Evolutionary conservation across 2,329 filamentous ascomycete species (phyloP), one percentile per base, ranked within the genome.

Genomic region (Dichotomopilus funicola): DNA sequence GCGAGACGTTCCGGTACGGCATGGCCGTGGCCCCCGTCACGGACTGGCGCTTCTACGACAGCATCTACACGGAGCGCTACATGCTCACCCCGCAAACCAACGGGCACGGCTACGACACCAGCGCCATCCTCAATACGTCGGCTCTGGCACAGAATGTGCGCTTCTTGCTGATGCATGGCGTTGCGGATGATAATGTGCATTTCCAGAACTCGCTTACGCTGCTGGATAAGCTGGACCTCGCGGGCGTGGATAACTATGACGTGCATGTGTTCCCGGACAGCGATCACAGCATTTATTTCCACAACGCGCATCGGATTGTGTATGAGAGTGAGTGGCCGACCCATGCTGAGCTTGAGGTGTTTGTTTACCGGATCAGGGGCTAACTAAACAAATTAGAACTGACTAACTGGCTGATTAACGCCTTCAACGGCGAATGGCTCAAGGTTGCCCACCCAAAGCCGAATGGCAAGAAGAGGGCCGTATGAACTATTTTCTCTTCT

Each of bases 21-120:
- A 96, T 99, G 88, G 91, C 95, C 6, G 95, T 99, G 51, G 94
- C 94, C 1, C 94, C 94, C 13, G 94, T 99, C n/a, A 97, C 92
- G 0, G 91, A 99, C 71, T 99, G 94, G 94, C 81, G 88, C 55
- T 96, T 88, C 72, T 99, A 99, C 73, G 89, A 96, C 73, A 89
- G 85, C 57, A 86, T 96, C 65, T 96, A 96, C 75, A 95, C 91
- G 0, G 91, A 96, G 73, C 85, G 94, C 38, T 99, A 97, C 73
- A 99, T 99, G 95, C 87, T 91, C 67, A 96, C 86, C 1, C 94
- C 94, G 1, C 85, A 95, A 68, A 78, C 88, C 66, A 99, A 99
- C 68, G 72, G 74, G 0, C 73, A 68, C 0, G 94, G 94, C 10
- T 99, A 97, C 73, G 78, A 84, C 43, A 83, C 81, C 60, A 83